Evolutionary conservation across 2,329 filamentous ascomycete species (phyloP).

Genomic region (Pseudodiploospora longispora): DNA sequence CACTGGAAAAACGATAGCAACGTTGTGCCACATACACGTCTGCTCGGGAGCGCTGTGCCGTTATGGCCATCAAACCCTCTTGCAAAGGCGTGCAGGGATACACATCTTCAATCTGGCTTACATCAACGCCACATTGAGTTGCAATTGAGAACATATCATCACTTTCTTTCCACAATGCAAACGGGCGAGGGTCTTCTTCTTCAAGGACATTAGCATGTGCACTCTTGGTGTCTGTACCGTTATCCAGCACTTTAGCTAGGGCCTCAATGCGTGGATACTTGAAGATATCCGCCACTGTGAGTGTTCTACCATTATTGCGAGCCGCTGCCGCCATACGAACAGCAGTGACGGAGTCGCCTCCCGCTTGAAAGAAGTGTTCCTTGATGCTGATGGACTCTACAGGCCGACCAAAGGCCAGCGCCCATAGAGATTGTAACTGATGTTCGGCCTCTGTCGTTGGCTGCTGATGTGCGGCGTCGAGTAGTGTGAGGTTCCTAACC

Average conservation of each 20-base stretch:
- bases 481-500: background rate
- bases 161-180: too few species aligned
- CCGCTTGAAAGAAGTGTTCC: slow-evolving; percentile 1
- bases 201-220: too few species aligned
- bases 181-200: too few species aligned
- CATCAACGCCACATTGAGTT: background rate
- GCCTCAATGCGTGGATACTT: background rate
- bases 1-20: too few species aligned
- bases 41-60: slow-evolving; percentile 32
- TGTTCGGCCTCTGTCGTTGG: background rate
- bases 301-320: background rate
- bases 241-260: background rate
- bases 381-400: background rate
- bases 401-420: background rate
- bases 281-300: slow-evolving; percentile 3
- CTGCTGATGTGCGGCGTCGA: background rate
- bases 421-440: slow-evolving; percentile 1
- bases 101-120: slow-evolving; percentile 40
- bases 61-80: slow-evolving; percentile 45
- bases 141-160: background rate
- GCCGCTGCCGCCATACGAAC: slow-evolving; percentile 1
- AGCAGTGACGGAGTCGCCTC: slow-evolving; percentile 1
- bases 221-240: background rate
- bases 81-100: slow-evolving; percentile 49
- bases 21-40: slow-evolving; percentile 44